Percentiles rank a stretch among this genome's conserved stretches.
These are phyloP conservation scores for Coemansia javaensis DNA, from an alignment of 192 early-diverging fungal species.

Conservation along the genomic window DNA sequence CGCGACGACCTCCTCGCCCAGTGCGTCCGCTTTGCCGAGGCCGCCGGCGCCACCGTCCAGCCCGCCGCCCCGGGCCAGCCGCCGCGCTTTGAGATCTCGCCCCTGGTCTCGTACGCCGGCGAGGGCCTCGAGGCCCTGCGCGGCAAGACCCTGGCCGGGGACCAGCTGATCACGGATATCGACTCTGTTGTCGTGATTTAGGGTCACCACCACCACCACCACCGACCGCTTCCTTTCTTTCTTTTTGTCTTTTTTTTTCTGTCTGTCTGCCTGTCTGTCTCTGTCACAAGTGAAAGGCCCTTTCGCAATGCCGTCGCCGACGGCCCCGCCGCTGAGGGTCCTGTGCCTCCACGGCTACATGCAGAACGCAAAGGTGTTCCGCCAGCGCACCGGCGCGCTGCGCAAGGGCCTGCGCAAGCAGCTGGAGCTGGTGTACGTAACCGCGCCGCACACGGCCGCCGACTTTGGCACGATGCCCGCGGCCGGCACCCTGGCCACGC, in stretches of 20 bases:
- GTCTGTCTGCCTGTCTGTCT: too few relatives aligned
- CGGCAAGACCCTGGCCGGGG: constrained; percentile 54
- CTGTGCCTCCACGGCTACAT: constrained; percentile 50
- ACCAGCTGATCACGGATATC: constrained; percentile 30
- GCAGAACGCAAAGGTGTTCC: constrained; percentile 36
- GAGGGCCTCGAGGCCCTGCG: constrained; percentile 81
- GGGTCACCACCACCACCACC: too few relatives aligned
- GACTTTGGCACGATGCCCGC: background rate
- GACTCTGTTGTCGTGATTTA: constrained; percentile 23
- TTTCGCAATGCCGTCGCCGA: too few relatives aligned
- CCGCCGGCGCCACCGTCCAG: constrained; percentile 76
- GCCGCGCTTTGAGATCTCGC: constrained; percentile 75
- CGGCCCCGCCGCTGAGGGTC: constrained; percentile 7
- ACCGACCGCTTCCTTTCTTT: too few relatives aligned
- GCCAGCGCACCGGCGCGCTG: constrained; percentile 35
- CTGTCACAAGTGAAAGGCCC: too few relatives aligned
- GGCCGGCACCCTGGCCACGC: background rate
- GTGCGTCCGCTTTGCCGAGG: constrained; percentile 79
- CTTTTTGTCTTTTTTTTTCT: too few relatives aligned
- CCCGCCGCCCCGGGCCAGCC: constrained; percentile 32
- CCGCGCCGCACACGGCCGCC: constrained; percentile 22
- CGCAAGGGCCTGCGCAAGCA: constrained; percentile 13
- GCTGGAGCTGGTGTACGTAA: constrained; percentile 18
- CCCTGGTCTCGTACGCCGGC: constrained; percentile 86
- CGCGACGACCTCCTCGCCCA: constrained; percentile 83